phyloP scores from a whole-genome alignment of 768 basidiomycete genomes.

The Lactarius psammicola region DNA sequence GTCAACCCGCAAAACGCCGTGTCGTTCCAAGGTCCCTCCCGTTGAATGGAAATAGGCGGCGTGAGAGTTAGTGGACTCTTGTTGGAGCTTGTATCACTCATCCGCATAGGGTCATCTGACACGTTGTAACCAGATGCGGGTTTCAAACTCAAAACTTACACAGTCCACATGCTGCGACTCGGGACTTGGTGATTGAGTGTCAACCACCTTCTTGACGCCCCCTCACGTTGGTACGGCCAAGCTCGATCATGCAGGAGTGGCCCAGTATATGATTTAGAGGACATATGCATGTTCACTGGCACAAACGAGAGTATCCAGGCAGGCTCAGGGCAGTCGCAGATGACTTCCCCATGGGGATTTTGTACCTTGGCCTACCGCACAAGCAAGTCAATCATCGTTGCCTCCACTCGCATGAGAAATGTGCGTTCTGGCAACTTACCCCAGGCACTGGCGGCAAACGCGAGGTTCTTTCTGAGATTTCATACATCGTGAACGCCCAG shows the following conservation, averaged over 20 bases:
- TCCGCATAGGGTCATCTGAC: background rate
- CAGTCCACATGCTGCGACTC: background rate
- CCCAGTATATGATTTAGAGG: background rate
- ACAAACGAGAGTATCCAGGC: background rate
- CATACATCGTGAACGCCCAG: slow-evolving; percentile 2
- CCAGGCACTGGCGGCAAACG: slow-evolving; percentile 4
- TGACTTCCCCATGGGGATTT: slow-evolving; percentile 9
- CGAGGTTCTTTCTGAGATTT: background rate
- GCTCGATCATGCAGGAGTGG: background rate
- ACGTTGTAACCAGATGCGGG: background rate
- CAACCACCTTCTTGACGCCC: background rate
- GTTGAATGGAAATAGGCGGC: background rate
- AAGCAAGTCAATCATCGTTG: background rate
- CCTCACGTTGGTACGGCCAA: background rate
- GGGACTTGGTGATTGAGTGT: background rate
- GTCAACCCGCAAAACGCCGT: background rate
- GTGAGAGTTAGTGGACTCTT: background rate
- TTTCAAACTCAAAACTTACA: background rate
- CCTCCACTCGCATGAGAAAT: background rate
- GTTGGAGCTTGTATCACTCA: background rate
- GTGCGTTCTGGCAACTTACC: background rate
- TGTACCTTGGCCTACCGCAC: background rate
- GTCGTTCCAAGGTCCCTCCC: background rate
- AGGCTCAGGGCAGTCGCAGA: background rate
- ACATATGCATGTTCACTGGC: background rate